Conservation (phyloP, 208 protist species). For the Trypanosoma theileri region DNA sequence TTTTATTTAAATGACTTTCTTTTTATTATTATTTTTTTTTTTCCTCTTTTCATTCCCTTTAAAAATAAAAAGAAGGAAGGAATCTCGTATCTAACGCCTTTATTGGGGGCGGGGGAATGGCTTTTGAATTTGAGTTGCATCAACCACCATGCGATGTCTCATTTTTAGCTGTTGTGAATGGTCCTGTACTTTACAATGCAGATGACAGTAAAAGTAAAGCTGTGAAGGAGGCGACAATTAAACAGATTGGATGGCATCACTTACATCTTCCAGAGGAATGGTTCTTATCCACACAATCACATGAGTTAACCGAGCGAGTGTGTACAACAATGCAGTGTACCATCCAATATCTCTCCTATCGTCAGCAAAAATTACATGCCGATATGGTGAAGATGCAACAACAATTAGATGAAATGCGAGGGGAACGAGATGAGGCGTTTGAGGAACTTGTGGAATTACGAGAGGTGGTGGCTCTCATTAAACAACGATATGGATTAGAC, state of each 20-base stretch:
- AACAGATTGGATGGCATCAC: constrained; percentile 66
- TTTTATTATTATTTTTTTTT: not conserved
- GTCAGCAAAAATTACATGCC: constrained; percentile 11
- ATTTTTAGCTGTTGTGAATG: constrained; percentile 70
- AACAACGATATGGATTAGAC: constrained; percentile 1
- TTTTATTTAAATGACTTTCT: too few species aligned
- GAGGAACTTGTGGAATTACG: constrained; percentile 69
- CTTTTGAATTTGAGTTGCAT: constrained; percentile 56
- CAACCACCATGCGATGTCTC: constrained; percentile 65
- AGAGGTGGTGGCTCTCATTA: constrained; percentile 29
- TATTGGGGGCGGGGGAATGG: too few species aligned
- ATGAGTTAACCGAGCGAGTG: constrained; percentile 35
- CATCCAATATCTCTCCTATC: constrained; percentile 65
- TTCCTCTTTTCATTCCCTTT: not conserved
- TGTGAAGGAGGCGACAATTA: constrained; percentile 62
- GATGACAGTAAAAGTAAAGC: constrained; percentile 29
- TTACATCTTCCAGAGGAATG: constrained; percentile 55
- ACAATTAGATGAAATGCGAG: constrained; percentile 24
- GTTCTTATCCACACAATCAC: constrained; percentile 52
- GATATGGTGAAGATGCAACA: constrained; percentile 19
- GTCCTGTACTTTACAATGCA: constrained; percentile 55
- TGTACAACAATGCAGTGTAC: constrained; percentile 73
- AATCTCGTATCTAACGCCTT: not conserved
- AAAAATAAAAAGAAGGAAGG: constrained; percentile 3
- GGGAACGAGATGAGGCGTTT: constrained; percentile 58